A percentile compares a stretch with the other conserved stretches of the same genome.
Conservation (phyloP, 306 rosid species). For the Dryas octopetala region DNA sequence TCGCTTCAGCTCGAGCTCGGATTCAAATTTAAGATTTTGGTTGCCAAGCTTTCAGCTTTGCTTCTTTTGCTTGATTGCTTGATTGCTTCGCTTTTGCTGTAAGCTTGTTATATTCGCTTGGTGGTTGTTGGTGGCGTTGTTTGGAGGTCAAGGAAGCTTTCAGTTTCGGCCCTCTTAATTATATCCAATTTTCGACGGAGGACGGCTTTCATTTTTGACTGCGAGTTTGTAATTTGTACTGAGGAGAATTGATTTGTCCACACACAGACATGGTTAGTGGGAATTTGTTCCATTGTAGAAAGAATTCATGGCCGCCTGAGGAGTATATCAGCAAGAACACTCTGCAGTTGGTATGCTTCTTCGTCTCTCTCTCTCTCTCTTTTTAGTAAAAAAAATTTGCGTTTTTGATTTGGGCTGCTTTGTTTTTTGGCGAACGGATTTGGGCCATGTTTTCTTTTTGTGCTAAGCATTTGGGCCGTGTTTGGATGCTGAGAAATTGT, state of each 20-base stretch:
- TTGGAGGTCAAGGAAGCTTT: conserved; percentile 20
- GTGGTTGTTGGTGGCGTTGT: not conserved
- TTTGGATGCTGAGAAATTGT: conserved; percentile 24
- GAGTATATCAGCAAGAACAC: conserved; percentile 79
- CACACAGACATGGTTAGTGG: conserved; percentile 58
- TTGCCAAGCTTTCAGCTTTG: not conserved
- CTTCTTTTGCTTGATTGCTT: conserved; percentile 8
- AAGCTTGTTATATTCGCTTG: conserved; percentile 21
- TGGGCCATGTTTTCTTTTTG: too few relatives aligned
- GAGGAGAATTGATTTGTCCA: conserved; percentile 3
- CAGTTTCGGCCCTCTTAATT: not conserved
- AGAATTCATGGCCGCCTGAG: conserved; percentile 94
- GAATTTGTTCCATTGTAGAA: conserved; percentile 68
- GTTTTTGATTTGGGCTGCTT: not conserved
- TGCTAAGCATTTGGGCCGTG: not conserved
- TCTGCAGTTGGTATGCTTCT: conserved; percentile 62
- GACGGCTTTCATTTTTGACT: not conserved
- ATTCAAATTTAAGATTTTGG: conserved; percentile 3
- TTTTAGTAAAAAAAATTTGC: too few relatives aligned
- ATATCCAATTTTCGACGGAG: not conserved
- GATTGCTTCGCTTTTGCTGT: conserved; percentile 19
- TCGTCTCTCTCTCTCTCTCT: not conserved
- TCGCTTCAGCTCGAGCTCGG: conserved; percentile 17
- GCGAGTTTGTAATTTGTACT: not conserved
- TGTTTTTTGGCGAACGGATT: too few relatives aligned